Evolutionary conservation across 2,329 filamentous ascomycete genomes (phyloP), one percentile per base, ranked within the genome.

Genomic region (Periglandula ipomoeae): DNA sequence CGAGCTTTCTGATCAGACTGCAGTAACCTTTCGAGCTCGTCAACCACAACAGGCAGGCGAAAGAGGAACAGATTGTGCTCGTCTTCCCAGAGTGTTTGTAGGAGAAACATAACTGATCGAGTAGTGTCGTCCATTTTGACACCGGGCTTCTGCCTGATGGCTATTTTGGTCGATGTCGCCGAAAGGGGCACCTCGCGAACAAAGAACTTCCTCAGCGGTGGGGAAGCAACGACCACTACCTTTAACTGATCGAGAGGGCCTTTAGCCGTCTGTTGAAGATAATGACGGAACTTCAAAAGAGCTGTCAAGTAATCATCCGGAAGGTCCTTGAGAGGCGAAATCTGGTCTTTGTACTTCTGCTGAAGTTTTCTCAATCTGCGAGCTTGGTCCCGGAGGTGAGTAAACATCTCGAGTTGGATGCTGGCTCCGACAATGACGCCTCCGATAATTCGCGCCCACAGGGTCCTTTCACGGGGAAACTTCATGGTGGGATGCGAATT

Each of bases 11-110:
- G 55, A 5, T 75, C 68, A 1, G 58, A 53, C 46, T 69, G 53
- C 1, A 74, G 49, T 3, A 75, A 59, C 7, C 70, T 67, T 22
- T 73, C 71, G 2, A 78, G 56, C 54, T 78, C 73, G 51, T 79
- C 74, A 11, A 76, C 51, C 1, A 72, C 24, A 4, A 57, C 55
- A 2, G 65, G 59, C 23, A 73, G 50, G 3, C 65, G 53, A 7
- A 51, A 46, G 1, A 71, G 44, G 39, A 66, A 63, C 1, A 69
- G 52, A 2, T 58, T 15, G 0, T 59, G 3, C 2, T 48, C 59
- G 35, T 69, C 62, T 39, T 71, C 66, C 60, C 64, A 70, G 6
- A 75, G 47, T 0, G 56, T 65, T 2, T 44, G 39, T 3, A 74
- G 57, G 0, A 72, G 58, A 63, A 63, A 69, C 1, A 65, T n/a